Conservation (phyloP, 2,329 filamentous ascomycete species). For the Penicillium sp. region DNA sequence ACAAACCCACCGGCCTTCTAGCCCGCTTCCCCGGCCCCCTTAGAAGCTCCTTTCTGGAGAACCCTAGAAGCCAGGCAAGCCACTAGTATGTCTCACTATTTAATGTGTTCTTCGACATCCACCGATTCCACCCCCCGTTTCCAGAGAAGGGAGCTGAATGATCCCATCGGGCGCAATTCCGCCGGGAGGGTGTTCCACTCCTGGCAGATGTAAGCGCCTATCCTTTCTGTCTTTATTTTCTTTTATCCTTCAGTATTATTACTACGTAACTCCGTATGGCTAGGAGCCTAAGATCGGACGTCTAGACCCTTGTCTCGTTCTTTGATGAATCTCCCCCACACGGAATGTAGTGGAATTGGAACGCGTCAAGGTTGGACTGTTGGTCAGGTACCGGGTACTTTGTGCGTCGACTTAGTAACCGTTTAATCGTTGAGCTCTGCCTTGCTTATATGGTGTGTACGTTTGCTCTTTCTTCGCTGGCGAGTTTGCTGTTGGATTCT, state of each 20-base stretch:
- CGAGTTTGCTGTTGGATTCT: neutral
- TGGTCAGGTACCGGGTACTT: neutral
- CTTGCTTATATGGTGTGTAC: neutral
- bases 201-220: neutral
- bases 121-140: neutral
- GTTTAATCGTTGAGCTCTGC: neutral
- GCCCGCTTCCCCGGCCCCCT: conserved; percentile 7
- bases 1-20: neutral
- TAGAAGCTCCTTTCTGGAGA: no score
- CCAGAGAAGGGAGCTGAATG: conserved; percentile 15
- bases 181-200: neutral
- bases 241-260: no score
- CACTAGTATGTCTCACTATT: neutral
- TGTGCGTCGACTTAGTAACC: neutral
- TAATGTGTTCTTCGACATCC: neutral
- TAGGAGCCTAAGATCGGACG: neutral
- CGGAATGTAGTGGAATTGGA: conserved; percentile 2
- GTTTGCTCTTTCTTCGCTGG: neutral
- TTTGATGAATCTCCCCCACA: conserved; percentile 8
- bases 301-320: neutral
- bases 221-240: neutral
- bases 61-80: neutral
- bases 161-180: conserved; percentile 8
- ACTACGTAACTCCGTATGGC: no score
- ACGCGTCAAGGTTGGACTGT: conserved; percentile 3